Evolutionary conservation across 257 asterid genomes (phyloP).

Genomic region (Solanum gracilifrons): DNA sequence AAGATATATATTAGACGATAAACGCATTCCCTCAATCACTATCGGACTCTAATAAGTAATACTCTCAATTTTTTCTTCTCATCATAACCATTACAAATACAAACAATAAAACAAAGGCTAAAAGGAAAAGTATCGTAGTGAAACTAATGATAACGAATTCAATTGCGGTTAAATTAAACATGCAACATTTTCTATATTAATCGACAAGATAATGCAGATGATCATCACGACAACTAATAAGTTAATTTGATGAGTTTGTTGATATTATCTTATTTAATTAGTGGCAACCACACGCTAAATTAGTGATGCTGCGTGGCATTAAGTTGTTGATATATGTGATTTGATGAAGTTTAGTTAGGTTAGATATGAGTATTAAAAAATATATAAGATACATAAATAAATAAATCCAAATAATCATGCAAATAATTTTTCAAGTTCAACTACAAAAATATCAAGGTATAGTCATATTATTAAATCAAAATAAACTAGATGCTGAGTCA

Average conservation of each 20-base stretch:
- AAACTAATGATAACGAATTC: not conserved
- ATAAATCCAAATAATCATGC: not conserved
- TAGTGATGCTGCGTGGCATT: not conserved
- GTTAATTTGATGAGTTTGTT: not conserved
- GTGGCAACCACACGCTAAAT: conserved; percentile 11
- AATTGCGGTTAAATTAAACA: not conserved
- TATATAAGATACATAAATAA: not conserved
- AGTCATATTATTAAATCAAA: not conserved
- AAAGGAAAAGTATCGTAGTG: not conserved
- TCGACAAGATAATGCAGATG: not conserved
- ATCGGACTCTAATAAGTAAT: no score
- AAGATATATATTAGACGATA: not conserved
- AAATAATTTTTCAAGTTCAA: not conserved
- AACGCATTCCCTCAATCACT: not conserved
- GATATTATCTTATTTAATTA: not conserved
- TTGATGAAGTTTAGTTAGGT: not conserved
- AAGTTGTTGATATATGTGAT: not conserved
- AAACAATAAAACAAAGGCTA: not conserved
- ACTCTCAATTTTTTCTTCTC: not conserved
- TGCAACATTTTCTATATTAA: not conserved
- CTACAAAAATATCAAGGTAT: not conserved
- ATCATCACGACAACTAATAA: not conserved
- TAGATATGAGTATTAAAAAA: not conserved
- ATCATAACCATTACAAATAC: not conserved
- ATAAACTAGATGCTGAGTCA: not conserved